These are phyloP conservation scores for Cyclostephanos tholiformis DNA, from an alignment of 108 stramenopile species.

Conservation along the genomic window DNA sequence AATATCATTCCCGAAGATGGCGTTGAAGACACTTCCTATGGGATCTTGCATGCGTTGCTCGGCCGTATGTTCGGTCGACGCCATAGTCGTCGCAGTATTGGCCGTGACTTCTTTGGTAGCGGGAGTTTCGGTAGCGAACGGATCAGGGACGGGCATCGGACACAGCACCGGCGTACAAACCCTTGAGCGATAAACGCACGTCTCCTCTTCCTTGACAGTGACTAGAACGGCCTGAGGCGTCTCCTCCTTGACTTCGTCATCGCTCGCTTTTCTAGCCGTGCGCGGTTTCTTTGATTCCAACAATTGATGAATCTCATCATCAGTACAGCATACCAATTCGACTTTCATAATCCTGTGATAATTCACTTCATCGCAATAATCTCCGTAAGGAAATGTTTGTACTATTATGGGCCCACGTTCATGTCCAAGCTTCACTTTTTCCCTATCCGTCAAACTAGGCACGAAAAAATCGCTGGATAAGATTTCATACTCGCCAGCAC, in stretches of 20 bases:
- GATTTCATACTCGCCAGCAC: neutral
- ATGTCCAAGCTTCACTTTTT: neutral
- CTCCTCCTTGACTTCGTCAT: constrained; percentile 1
- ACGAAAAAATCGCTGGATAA: neutral
- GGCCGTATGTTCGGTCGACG: neutral
- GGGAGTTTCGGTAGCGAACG: neutral
- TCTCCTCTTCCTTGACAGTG: constrained; percentile 33
- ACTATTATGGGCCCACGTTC: constrained; percentile 22
- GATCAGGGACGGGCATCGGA: constrained; percentile 8
- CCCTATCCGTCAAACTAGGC: neutral
- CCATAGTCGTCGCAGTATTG: neutral
- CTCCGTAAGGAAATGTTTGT: constrained; percentile 54
- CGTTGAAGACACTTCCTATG: constrained; percentile 8
- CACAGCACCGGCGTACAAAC: constrained; percentile 81
- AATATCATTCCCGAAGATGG: constrained; percentile 22
- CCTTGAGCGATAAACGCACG: constrained; percentile 63
- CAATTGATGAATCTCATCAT: constrained; percentile 41
- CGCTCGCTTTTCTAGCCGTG: neutral
- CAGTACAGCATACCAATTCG: constrained; percentile 66
- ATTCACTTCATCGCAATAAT: constrained; percentile 63
- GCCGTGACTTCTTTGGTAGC: neutral
- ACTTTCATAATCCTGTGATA: constrained; percentile 54
- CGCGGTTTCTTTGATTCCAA: constrained; percentile 19
- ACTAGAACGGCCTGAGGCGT: constrained; percentile 32
- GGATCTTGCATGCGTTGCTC: constrained; percentile 13